Percentiles rank a stretch among this genome's conserved stretches.
Evolutionary conservation across 2,329 filamentous ascomycete genomes (phyloP).

Genomic region (Ophiocordyceps unilateralis): DNA sequence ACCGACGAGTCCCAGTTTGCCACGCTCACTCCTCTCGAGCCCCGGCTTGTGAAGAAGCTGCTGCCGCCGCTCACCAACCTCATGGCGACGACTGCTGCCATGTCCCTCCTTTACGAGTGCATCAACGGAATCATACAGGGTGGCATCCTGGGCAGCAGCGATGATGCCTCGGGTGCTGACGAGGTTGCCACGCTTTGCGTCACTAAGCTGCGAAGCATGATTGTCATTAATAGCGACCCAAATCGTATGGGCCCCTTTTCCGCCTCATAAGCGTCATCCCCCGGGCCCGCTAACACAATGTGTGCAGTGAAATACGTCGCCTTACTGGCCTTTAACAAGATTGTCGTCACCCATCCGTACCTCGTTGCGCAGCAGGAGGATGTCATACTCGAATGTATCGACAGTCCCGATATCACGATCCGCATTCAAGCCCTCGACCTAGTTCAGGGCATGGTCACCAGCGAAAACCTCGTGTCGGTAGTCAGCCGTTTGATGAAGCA

Average conservation of each 20-base stretch:
- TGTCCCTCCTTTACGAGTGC: slow-evolving; percentile 97
- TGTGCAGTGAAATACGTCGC: slow-evolving; percentile 84
- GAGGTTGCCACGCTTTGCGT: slow-evolving; percentile 89
- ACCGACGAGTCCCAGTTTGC: slow-evolving; percentile 53
- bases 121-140: slow-evolving; percentile 98
- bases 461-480: slow-evolving; percentile 67
- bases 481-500: slow-evolving; percentile 80
- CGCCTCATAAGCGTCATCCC: not conserved
- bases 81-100: slow-evolving; percentile 85
- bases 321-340: slow-evolving; percentile 85
- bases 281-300: not conserved
- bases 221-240: slow-evolving; percentile 81
- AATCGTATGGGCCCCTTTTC: slow-evolving; percentile 48
- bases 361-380: slow-evolving; percentile 87
- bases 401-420: slow-evolving; percentile 91
- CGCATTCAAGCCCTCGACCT: slow-evolving; percentile 82
- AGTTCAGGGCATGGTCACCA: slow-evolving; percentile 83
- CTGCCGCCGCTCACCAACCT: slow-evolving; percentile 81
- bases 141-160: slow-evolving; percentile 71
- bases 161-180: slow-evolving; percentile 66
- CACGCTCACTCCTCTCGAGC: slow-evolving; percentile 80
- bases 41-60: slow-evolving; percentile 77
- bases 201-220: slow-evolving; percentile 82
- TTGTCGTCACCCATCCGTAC: slow-evolving; percentile 73
- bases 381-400: slow-evolving; percentile 90